A percentile compares a stretch with the other conserved stretches of the same genome.
phyloP scores from a whole-genome alignment of 257 asterid species.

The Solanum commersonii region DNA sequence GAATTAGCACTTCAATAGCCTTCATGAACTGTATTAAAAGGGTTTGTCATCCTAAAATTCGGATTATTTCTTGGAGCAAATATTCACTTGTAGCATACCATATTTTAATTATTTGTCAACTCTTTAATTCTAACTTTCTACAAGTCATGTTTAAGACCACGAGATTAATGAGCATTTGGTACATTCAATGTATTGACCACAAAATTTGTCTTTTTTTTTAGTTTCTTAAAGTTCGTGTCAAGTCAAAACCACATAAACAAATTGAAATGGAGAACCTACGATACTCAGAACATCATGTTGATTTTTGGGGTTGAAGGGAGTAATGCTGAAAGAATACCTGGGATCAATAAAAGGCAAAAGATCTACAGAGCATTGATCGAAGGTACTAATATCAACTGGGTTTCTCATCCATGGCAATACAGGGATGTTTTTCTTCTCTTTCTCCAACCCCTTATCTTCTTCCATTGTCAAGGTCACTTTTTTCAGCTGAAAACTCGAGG shows the following conservation, averaged over 20 bases:
- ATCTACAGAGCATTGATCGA: slow-evolving; percentile 34
- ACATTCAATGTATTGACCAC: background rate
- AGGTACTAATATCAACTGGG: slow-evolving; percentile 47
- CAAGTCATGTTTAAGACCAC: background rate
- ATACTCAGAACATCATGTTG: background rate
- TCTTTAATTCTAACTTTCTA: background rate
- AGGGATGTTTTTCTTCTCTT: slow-evolving; percentile 34
- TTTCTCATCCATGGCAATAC: slow-evolving; percentile 87
- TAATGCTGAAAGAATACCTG: slow-evolving; percentile 24
- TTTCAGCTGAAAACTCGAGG: background rate
- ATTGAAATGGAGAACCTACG: background rate
- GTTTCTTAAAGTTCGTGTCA: background rate
- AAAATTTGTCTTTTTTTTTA: background rate
- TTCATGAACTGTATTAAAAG: background rate
- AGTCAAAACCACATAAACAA: background rate
- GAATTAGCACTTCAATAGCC: background rate
- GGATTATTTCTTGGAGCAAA: too few species aligned
- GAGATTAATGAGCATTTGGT: background rate
- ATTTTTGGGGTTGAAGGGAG: background rate
- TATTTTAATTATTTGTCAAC: background rate
- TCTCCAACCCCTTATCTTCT: slow-evolving; percentile 7
- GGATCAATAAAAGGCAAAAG: slow-evolving; percentile 57
- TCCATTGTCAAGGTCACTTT: background rate
- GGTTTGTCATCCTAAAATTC: too few species aligned
- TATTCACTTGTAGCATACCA: background rate